A percentile compares a stretch with the other conserved stretches of the same genome.
These are phyloP conservation scores for Sporisorium scitamineum DNA, from an alignment of 1,284 basidiomycete species.

Conservation along the genomic window DNA sequence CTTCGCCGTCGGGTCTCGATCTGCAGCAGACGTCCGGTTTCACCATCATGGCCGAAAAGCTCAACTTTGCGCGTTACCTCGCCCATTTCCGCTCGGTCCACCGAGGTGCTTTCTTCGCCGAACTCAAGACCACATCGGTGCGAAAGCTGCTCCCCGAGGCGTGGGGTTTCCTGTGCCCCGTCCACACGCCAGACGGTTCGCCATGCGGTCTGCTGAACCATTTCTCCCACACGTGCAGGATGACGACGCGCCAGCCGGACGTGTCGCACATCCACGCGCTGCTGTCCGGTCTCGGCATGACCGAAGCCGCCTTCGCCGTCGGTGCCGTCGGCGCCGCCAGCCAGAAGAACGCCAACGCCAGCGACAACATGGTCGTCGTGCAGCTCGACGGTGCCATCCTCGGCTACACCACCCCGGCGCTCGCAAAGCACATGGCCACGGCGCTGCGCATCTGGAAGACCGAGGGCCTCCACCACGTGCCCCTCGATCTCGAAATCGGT, in stretches of 20 bases:
- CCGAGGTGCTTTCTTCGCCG: conserved; percentile 98
- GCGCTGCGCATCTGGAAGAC: conserved; percentile 96
- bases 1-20: conserved; percentile 94
- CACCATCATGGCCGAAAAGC: conserved; percentile 97
- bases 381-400: conserved; percentile 95
- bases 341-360: conserved; percentile 76
- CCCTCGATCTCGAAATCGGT: conserved; percentile 95
- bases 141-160: conserved; percentile 97
- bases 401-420: conserved; percentile 86
- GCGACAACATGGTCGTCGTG: conserved; percentile 80
- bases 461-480: conserved; percentile 80
- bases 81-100: conserved; percentile 98
- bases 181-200: conserved; percentile 97
- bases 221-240: conserved; percentile 91
- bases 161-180: conserved; percentile 99
- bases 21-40: conserved; percentile 97
- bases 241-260: conserved; percentile 83
- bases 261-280: conserved; percentile 84
- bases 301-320: conserved; percentile 74
- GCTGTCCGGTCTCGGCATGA: conserved; percentile 92
- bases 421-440: conserved; percentile 83
- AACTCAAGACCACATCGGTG: conserved; percentile 97
- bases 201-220: conserved; percentile 99
- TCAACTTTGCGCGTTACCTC: conserved; percentile 99
- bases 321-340: conserved; percentile 32